Evolutionary conservation across 768 basidiomycete genomes (phyloP).

Genomic region (Suillus fuscotomentosus): DNA sequence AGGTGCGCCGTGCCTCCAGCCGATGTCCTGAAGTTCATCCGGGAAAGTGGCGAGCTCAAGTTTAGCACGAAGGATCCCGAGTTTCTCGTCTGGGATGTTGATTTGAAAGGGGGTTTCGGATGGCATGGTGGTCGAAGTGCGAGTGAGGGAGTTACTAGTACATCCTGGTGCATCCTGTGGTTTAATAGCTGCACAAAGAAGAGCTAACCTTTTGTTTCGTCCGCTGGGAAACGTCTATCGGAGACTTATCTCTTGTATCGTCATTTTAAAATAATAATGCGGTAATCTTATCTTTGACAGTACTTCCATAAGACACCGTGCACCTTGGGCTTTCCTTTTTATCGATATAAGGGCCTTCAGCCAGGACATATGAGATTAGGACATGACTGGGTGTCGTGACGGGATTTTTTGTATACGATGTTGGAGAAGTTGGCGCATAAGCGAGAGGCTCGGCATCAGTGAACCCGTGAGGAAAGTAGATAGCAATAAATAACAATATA

Average conservation of each 20-base stretch:
- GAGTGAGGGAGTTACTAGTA: background rate
- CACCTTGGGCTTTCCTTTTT: background rate
- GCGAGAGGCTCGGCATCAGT: conserved; percentile 31
- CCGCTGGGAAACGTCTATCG: background rate
- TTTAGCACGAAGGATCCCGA: conserved; percentile 43
- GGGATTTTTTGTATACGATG: background rate
- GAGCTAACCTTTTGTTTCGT: background rate
- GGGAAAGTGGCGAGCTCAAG: conserved; percentile 51
- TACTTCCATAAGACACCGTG: background rate
- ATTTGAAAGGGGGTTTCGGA: conserved; percentile 47
- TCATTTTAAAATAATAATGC: background rate
- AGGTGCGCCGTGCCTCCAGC: conserved; percentile 52
- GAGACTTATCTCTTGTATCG: background rate
- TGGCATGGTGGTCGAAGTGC: conserved; percentile 19
- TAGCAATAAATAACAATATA: too few species aligned
- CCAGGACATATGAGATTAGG: background rate
- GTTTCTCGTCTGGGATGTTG: conserved; percentile 39
- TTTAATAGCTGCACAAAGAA: background rate
- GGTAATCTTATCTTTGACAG: background rate
- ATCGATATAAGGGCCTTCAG: background rate
- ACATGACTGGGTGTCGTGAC: background rate
- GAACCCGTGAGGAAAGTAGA: too few species aligned
- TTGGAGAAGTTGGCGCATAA: conserved; percentile 5
- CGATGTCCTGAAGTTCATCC: conserved; percentile 53
- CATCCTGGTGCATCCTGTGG: background rate